Evolutionary conservation across 2,329 filamentous ascomycete species (phyloP), one percentile per base, ranked within the genome.

Genomic region (Colletotrichum simmondsii): DNA sequence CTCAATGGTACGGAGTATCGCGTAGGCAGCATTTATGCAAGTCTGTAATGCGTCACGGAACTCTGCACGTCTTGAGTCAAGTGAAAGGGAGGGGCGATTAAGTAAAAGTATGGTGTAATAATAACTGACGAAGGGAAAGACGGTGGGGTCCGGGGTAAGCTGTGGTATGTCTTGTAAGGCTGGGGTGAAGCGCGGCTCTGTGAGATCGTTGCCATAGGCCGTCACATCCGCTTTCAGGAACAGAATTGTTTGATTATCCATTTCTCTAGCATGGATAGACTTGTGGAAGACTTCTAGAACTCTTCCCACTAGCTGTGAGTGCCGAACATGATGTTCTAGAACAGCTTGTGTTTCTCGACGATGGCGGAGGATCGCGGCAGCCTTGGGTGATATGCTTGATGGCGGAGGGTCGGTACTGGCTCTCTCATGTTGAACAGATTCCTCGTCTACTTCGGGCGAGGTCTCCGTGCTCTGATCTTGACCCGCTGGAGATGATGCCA

Each of bases 21-120:
- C 46, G 14, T 62, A 71, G 11, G 65, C 66, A 24, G 73, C 59
- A 14, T 30, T 52, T 11, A 73, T 67, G 16, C 71, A 71, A 11
- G 59, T 69, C 35, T 75, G 71, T 12, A 73, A 56, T 5, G 66
- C 71, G 2, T 67, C 42, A 28, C 46, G 62, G n/a, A 75, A 75
- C 32, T 67, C 58, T 11, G 70, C 65, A 26, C 57, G 42, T 22
- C 52, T 62, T 22, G 71, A 35, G 10, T 68, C 62, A 2, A 82
- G 74, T 2, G 81, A 83, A 2, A 83, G 75, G 6, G 78, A 81
- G 1, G 81, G 81, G 2, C 82, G 76, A 30, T 82, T 80, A 22
- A 81, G 77, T 24, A 82, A 69, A 35, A 83, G 75, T 11, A 81
- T 72, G 1, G 80, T 72, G 57, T 83, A 78, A 46, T 82, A 77